These are phyloP conservation scores for Barnettozyma wickerhamii DNA, from an alignment of 805 yeast species.

Conservation along the genomic window DNA sequence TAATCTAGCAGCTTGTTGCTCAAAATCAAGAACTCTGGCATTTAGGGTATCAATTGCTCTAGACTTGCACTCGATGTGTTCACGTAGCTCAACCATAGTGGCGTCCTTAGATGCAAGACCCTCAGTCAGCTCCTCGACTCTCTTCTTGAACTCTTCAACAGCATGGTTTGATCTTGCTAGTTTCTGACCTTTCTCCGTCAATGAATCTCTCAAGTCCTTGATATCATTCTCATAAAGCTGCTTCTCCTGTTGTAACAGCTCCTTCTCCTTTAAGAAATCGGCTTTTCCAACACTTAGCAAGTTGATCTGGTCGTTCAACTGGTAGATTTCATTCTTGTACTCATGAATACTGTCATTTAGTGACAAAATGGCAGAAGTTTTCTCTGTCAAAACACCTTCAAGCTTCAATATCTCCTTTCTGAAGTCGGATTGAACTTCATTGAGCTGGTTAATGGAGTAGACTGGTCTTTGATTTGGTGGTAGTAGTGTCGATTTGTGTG, in stretches of 20 bases:
- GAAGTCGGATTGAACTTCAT: conserved; percentile 25
- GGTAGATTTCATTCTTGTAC: conserved; percentile 14
- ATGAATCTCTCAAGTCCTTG: conserved; percentile 9
- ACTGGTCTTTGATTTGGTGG: conserved; percentile 25
- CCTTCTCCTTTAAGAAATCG: conserved; percentile 17
- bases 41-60: conserved; percentile 14
- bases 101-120: conserved; percentile 8
- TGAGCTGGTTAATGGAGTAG: conserved; percentile 25
- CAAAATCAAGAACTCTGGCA: conserved; percentile 16
- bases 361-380: conserved; percentile 11
- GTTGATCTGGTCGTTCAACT: conserved; percentile 19
- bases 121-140: conserved; percentile 13
- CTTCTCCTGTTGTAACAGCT: conserved; percentile 19
- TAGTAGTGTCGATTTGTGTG: conserved; percentile 4
- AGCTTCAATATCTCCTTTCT: conserved; percentile 20
- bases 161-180: conserved; percentile 13
- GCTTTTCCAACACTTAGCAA: conserved; percentile 16
- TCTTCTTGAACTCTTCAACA: conserved; percentile 20
- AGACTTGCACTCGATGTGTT: conserved; percentile 14
- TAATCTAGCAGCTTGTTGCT: conserved; percentile 15
- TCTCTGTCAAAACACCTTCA: conserved; percentile 16
- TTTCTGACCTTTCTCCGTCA: conserved; percentile 15
- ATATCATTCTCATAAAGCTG: conserved; percentile 18
- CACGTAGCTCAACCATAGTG: conserved; percentile 9
- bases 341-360: conserved; percentile 16